Conservation (phyloP, 176 grass and related monocot species). For the Rhynchospora tenuis region DNA sequence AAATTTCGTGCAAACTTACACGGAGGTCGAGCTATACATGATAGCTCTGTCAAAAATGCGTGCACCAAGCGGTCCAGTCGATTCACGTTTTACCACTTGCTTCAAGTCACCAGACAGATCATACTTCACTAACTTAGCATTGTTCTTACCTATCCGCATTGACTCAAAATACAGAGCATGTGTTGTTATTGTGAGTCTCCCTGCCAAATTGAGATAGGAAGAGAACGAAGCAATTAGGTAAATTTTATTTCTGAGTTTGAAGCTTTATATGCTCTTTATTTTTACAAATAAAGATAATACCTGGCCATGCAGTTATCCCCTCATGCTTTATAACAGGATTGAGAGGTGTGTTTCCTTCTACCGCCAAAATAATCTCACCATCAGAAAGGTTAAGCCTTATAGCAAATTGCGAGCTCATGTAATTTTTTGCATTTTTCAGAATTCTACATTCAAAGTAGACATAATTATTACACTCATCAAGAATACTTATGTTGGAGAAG, state of each 20-base stretch:
- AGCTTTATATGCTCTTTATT: slow-evolving; percentile 3
- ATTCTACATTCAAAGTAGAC: slow-evolving; percentile 29
- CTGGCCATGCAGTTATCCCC: slow-evolving; percentile 75
- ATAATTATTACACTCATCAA: background rate
- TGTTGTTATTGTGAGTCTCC: slow-evolving; percentile 79
- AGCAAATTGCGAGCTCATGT: slow-evolving; percentile 31
- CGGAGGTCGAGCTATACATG: slow-evolving; percentile 70
- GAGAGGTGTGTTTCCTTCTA: slow-evolving; percentile 69
- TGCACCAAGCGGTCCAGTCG: slow-evolving; percentile 71
- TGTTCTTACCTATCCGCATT: slow-evolving; percentile 53
- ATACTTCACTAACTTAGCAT: slow-evolving; percentile 52
- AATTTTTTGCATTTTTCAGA: slow-evolving; percentile 47
- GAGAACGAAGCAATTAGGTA: slow-evolving; percentile 13
- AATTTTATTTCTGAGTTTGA: background rate
- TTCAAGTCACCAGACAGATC: slow-evolving; percentile 56
- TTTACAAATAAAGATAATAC: slow-evolving; percentile 32
- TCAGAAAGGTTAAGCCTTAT: slow-evolving; percentile 49
- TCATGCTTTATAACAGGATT: slow-evolving; percentile 70
- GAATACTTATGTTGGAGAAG: background rate
- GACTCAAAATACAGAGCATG: slow-evolving; percentile 94
- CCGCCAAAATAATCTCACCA: slow-evolving; percentile 69
- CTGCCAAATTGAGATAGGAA: slow-evolving; percentile 42
- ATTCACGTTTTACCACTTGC: slow-evolving; percentile 79
- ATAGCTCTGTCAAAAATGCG: slow-evolving; percentile 83
- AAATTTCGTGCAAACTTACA: slow-evolving; percentile 53